Evolutionary conservation across 2,329 filamentous ascomycete species (phyloP), one percentile per base, ranked within the genome.

Genomic region (Botrytis deweyae): DNA sequence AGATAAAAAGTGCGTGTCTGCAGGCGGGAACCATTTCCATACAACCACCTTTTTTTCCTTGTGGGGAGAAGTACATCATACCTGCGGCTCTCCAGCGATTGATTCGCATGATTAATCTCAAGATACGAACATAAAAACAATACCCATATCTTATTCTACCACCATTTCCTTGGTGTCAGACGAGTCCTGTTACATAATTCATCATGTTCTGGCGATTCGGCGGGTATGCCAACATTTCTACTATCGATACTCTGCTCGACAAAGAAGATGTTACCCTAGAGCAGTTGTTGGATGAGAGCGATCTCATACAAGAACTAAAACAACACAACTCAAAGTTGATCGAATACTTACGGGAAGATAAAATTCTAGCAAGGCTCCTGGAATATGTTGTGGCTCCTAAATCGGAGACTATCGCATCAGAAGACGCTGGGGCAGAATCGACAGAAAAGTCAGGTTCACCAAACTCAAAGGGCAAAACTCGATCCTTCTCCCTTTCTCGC

Each of bases 171-270:
- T 70, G 76, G 78, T 77, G 79, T 78, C 79, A 78, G 76, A 76
- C 79, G 76, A 80, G 77, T 73, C 76, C 78, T 70, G 73, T 79
- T 68, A 79, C 77, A 76, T 80, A 80, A 78, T 72, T 73, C 91
- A 95, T 84, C 87, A 99, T 99, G 96, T 99, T 99, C 85, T 99
- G 96, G 96, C 92, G 95, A 85, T 99, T 98, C 88, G 95, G 96
- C 88, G 94, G 94, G 82, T 98, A 98, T 88, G 93, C 95, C 87
- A 97, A 94, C 88, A 92, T 97, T 85, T 98, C 95, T 80, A 92
- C 95, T 82, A 94, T 99, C 84, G 96, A 98, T 84, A 94, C 92
- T 79, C 93, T 99, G 81, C 94, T 99, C 83, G 96, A 99, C 83
- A 97, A 97, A 84, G 91, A 89, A 79, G 93, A 97, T 84, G 95